phyloP scores from a whole-genome alignment of 225 moss, liverwort and hornwort genomes.

The Sphagnum tenellum region DNA sequence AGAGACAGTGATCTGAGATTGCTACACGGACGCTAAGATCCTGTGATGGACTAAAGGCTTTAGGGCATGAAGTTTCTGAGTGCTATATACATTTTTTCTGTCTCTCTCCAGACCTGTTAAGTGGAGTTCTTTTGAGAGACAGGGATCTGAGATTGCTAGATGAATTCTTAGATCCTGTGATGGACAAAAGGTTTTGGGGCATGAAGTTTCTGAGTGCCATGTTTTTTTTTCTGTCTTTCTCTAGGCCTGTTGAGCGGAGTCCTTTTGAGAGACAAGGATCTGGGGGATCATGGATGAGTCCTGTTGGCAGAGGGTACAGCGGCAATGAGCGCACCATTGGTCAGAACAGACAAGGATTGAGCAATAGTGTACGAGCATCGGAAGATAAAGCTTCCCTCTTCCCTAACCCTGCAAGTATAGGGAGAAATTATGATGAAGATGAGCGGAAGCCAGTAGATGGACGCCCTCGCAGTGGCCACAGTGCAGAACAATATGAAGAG shows the following conservation, averaged over 20 bases:
- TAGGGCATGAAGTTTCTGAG: too few relatives aligned
- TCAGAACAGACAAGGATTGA: conserved; percentile 68
- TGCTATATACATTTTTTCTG: too few relatives aligned
- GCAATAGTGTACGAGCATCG: conserved; percentile 65
- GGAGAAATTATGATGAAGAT: conserved; percentile 99
- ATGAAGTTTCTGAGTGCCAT: too few relatives aligned
- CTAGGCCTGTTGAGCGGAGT: conserved; percentile 92
- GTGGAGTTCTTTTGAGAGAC: too few relatives aligned
- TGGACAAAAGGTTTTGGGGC: too few relatives aligned
- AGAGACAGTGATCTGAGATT: too few relatives aligned
- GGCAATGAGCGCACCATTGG: conserved; percentile 63
- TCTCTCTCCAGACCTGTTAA: too few relatives aligned
- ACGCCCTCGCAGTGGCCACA: conserved; percentile 84
- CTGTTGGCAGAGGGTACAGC: conserved; percentile 78
- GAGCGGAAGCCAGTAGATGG: conserved; percentile 95
- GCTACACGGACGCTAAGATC: too few relatives aligned
- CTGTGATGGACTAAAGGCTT: too few relatives aligned
- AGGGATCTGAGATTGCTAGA: too few relatives aligned
- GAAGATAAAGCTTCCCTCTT: conserved; percentile 98
- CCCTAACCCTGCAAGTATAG: conserved; percentile 96
- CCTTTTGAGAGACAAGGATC: conserved; percentile 88
- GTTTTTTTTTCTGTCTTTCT: too few relatives aligned
- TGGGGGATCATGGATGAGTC: conserved; percentile 87
- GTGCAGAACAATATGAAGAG: conserved; percentile 82
- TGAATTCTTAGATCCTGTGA: too few relatives aligned